Base-by-base conservation (phyloP, 371 early-diverging fungal species). In the Mortierella sp. region DNA sequence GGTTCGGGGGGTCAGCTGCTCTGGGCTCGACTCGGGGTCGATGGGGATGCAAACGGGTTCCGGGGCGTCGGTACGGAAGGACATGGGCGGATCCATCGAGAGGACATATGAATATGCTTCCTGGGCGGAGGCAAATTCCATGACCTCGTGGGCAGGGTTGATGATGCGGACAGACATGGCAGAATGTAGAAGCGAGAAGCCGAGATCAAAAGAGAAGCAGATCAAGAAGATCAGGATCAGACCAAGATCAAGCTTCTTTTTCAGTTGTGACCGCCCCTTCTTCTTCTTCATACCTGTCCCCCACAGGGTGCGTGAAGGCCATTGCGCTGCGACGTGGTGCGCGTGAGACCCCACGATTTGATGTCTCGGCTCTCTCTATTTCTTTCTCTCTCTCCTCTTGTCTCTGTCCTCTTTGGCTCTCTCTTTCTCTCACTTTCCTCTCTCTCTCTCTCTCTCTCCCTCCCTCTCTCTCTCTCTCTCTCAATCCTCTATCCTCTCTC, bases 91-190 rank as follows among this genome's bases (percentile, higher is more conserved):
- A 25, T 77, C 79, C 28, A 77, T 66, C 1, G 73, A 59, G 25
- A 77, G 69, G 46, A 77, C 79, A 69, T 72, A 77, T 25, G 72
- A 69, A 16, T 72, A 77, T 0, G 79, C 79, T 57, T 77, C 79
- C 57, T 72, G 72, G 46, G 65, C 63, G 4, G 68, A 66, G 3
- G 66, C 72, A 46, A 77, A 77, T 58, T 72, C 72, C 66, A 77
- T 61, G 48, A 77, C 79, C 66, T 77, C 79, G 18, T 66, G 53
- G 5, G 79, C 72, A 56, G 70, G 62, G 57, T 77, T 77, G 30
- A 77, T 69, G 37, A 77, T 68, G 23, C 79, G 79, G 1, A 77
- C 59, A 29, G 79, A 62, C 79, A 72, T 72, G 28, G 12, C 28
- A 23, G 18, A n/a, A 60, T 46, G 19, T 46, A 9, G 29, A 45